Base-by-base conservation (phyloP, 1,139 yeast species). In the Lodderomyces orthopsilosis region DNA sequence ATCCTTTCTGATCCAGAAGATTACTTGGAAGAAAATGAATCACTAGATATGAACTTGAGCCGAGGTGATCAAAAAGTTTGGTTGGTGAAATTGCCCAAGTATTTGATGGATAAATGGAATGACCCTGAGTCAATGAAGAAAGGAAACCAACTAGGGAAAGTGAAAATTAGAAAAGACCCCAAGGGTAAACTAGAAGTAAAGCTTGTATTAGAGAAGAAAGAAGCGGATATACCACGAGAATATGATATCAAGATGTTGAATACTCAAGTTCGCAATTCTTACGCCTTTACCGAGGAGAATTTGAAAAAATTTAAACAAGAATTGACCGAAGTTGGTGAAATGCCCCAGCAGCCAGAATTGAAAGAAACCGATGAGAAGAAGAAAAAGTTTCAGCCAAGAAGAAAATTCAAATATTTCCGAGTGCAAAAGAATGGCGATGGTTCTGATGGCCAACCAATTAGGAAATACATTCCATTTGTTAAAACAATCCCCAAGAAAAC, bases 71-170 rank as follows among this genome's bases (percentile, higher is more conserved):
- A 81, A 53, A 89, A 89, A 55, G 84, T 93, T 35, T 93, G 98
- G 98, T 70, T 93, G 23, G 96, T 93, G 22, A 81, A 95, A 54
- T 68, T 93, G 54, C 98, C 98, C 4, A 81, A 87, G 56, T 90
- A 89, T 57, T 70, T 93, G 49, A 86, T 95, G 40, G 90, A 85
- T 41, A 75, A 79, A 52, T 90, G 97, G 96, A 77, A 82, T 44
- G 75, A 84, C 49, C 75, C 79, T 38, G 80, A 75, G 13, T 69
- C 69, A 32, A 64, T 85, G 47, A 63, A 83, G 45, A 74, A 80
- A 46, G 94, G 96, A 1, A 81, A 85, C 55, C 84, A 83, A 51
- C 67, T 93, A 49, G 98, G 97, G 9, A 81, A 80, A 51, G 88
- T 93, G 22, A 81, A 85, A 57, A 87, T 91, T 47, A 77, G 77